phyloP scores from a whole-genome alignment of 2,329 filamentous ascomycete species.

The Monosporascus sp. region DNA sequence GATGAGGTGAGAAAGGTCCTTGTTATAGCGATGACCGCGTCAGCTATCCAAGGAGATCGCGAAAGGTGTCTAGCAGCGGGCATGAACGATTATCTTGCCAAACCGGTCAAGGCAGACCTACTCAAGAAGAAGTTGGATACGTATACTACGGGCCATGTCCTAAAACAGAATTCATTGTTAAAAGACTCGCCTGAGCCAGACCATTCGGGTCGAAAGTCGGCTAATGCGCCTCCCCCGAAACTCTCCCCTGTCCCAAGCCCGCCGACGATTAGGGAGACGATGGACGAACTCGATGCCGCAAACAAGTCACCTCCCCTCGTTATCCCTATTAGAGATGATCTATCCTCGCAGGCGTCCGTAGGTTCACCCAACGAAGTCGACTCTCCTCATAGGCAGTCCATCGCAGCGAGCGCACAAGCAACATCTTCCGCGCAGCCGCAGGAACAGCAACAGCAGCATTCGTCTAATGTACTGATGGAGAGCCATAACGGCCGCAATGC shows the following conservation, averaged over 20 bases:
- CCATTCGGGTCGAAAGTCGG: too few relatives aligned
- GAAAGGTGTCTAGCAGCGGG: slow-evolving; percentile 94
- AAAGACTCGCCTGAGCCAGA: too few relatives aligned
- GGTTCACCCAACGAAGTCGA: too few relatives aligned
- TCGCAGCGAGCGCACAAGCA: too few relatives aligned
- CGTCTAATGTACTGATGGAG: too few relatives aligned
- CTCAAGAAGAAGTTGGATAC: slow-evolving; percentile 74
- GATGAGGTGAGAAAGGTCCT: slow-evolving; percentile 74
- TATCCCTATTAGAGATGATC: slow-evolving; percentile 17
- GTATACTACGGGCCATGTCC: slow-evolving; percentile 40
- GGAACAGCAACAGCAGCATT: too few relatives aligned
- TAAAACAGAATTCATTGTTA: slow-evolving; percentile 17
- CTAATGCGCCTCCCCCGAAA: too few relatives aligned
- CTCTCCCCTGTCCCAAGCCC: slow-evolving; percentile 14
- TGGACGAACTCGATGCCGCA: slow-evolving; percentile 5
- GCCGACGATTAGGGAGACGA: slow-evolving; percentile 5
- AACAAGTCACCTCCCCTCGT: slow-evolving; percentile 15
- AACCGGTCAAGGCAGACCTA: slow-evolving; percentile 85
- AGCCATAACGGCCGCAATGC: too few relatives aligned
- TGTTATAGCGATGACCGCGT: slow-evolving; percentile 97
- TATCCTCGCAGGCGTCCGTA: too few relatives aligned
- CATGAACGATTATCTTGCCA: slow-evolving; percentile 97
- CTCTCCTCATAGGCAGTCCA: too few relatives aligned
- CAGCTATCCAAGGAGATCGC: slow-evolving; percentile 86
- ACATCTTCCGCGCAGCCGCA: too few relatives aligned